These are phyloP conservation scores for Echites panduratus DNA, from an alignment of 257 asterid species.

Conservation along the genomic window DNA sequence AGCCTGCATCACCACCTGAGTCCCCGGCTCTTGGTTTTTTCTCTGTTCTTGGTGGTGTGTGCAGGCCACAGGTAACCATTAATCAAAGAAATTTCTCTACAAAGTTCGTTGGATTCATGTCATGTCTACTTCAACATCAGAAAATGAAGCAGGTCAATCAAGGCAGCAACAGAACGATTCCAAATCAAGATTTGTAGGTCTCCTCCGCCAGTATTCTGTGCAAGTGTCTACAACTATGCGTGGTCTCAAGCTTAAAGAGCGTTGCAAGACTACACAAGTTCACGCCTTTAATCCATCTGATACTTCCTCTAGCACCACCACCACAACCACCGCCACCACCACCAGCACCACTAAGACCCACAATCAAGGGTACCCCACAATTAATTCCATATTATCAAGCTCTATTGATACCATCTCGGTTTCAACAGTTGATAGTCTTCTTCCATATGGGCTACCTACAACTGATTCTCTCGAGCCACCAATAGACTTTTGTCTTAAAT, in stretches of 20 bases:
- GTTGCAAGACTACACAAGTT: constrained; percentile 45
- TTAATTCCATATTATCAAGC: constrained; percentile 35
- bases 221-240: constrained; percentile 29
- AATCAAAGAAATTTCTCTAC: neutral
- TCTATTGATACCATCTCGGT: constrained; percentile 22
- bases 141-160: constrained; percentile 27
- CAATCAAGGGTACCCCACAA: constrained; percentile 28
- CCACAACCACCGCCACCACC: constrained; percentile 8
- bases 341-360: constrained; percentile 11
- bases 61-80: constrained; percentile 16
- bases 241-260: constrained; percentile 46
- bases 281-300: constrained; percentile 41
- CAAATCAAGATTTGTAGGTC: constrained; percentile 47
- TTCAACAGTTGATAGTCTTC: constrained; percentile 26
- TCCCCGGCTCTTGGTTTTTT: neutral
- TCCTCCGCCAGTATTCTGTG: constrained; percentile 35
- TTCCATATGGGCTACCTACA: constrained; percentile 43
- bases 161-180: constrained; percentile 10
- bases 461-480: constrained; percentile 36
- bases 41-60: constrained; percentile 17
- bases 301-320: constrained; percentile 16
- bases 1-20: constrained; percentile 22
- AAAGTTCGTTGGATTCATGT: constrained; percentile 16
- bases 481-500: constrained; percentile 35
- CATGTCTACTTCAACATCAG: constrained; percentile 42